Percentiles rank a stretch among this genome's conserved stretches.
Evolutionary conservation across 169 alveolate species (phyloP).

Genomic region (Plasmodium cynomolgi): DNA sequence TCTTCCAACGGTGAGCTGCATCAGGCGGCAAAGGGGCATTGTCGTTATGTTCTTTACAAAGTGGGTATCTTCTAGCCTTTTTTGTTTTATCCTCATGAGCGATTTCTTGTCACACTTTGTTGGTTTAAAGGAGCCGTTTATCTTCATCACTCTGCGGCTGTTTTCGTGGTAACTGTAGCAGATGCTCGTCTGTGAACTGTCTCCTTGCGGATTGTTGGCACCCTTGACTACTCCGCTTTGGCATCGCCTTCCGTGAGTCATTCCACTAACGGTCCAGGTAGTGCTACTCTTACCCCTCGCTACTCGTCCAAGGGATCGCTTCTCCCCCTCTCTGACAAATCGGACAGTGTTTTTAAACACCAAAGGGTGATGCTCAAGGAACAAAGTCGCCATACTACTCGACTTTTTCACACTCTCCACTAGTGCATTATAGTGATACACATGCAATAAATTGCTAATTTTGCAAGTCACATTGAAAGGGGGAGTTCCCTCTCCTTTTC

Average conservation of each 20-base stretch:
- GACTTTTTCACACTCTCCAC: not conserved
- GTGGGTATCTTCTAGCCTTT: not conserved
- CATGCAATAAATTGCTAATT: not conserved
- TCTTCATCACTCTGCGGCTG: not conserved
- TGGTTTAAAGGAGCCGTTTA: not conserved
- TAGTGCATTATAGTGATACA: not conserved
- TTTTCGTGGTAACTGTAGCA: not conserved
- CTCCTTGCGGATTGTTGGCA: too few species aligned
- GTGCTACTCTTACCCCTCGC: not conserved
- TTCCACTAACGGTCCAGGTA: not conserved
- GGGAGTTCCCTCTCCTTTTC: not conserved
- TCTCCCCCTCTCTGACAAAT: not conserved
- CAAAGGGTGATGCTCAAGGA: not conserved
- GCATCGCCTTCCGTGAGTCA: not conserved
- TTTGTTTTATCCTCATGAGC: not conserved
- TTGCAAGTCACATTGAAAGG: not conserved
- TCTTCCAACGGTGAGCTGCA: not conserved
- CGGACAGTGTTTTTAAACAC: not conserved
- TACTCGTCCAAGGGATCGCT: not conserved
- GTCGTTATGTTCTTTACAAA: not conserved
- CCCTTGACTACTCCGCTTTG: too few species aligned
- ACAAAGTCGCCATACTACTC: not conserved
- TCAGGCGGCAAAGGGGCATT: not conserved
- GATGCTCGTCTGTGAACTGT: not conserved
- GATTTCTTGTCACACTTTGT: not conserved